Base-by-base conservation (phyloP, 495 filamentous ascomycete genomes). In the Aspergillus olivimuriae region DNA sequence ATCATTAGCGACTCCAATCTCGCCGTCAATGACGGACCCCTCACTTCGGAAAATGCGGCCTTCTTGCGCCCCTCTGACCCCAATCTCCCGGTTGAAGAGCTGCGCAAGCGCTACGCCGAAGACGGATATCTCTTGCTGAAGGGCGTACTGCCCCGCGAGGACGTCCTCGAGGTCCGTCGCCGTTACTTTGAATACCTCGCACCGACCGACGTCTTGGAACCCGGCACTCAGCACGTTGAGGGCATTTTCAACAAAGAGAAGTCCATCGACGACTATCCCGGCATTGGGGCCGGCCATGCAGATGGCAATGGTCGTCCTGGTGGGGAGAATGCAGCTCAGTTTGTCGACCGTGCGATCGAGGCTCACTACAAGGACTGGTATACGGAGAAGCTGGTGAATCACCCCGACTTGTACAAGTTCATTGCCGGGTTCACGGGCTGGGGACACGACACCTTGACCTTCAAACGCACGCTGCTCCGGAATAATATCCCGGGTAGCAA, bases 91-190 rank as follows among this genome's bases (percentile, higher is more conserved):
- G 23, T 71, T n/a, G 56, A 66, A 32, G 68, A 73, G 21, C 59
- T 83, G 1, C 72, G 72, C 21, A 51, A 60, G 24, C 69, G 79
- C 14, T 78, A 72, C 39, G 40, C 76, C n/a, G 45, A 65, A 34
- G 77, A 82, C 47, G 77, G 78, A 14, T 82, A 82, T 51, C 63
- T 83, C 32, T 80, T 80, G 48, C 43, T 84, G 5, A 83, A 82
- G 50, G 65, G 68, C 23, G 50, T 82, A 2, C 56, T 84, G 14
- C 78, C 80, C 0, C 75, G 77, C 2, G 56, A 60, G 3, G 76
- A 80, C 39, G 77, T 84, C 9, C 62, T 81, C 11, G 62, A 66
- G 19, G 71, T 75, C 28, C 69, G 80, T 14, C 56, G 73, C 24
- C 48, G 66, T 40, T 84, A 84, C 57, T 84, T 84, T 55, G 48